Base-by-base conservation (phyloP, 148 eudicot species). In the Rhododendron mucronatum region DNA sequence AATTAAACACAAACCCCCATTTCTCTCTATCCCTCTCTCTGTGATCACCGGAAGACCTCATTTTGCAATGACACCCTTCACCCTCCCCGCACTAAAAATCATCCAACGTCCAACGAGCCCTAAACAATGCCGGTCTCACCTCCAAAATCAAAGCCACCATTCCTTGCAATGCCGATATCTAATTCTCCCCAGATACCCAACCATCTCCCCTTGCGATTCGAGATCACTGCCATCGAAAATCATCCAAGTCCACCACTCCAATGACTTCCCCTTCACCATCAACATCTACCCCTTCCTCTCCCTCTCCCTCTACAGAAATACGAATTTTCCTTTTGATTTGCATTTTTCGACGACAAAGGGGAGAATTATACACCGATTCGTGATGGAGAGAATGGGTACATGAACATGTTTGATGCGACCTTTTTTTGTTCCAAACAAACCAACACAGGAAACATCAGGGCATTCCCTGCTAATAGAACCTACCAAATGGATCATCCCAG, bases 211-310 rank as follows among this genome's bases (percentile, higher is more conserved):
- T 97, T 94, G 87, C 86, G 99, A 84, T 94, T 95, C 0, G 95
- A 97, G 78, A 89, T 94, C 47, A 90, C 93, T 0, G 91, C 94
- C 0, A 89, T 97, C 67, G 86, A 92, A 83, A 89, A 55, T 97
- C 59, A 78, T 95, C 85, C 95, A 93, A 61, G 91, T 88, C 82
- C 92, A 94, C 8, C 83, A 90, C 33, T 88, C 92, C 6, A 95
- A 93, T 75, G 90, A 89, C 47, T 93, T 98, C 1, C 99, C 98
- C 13, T n/a, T 95, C 57, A 96, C 98, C 0, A 95, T 97, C 44
- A 97, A 97, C 88, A 97, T 97, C 44, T 95, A 97, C 89, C 98
- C 99, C 30, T 97, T 95, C 85, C 90, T 97, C n/a, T 92, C 98
- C 83, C 94, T 97, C 26, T 97, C 98, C 83, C 94, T 97, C 26